Percentiles rank a stretch among this genome's conserved stretches.
Conservation (phyloP, 2,329 filamentous ascomycete genomes). For the Ophiostoma angusticollis region DNA sequence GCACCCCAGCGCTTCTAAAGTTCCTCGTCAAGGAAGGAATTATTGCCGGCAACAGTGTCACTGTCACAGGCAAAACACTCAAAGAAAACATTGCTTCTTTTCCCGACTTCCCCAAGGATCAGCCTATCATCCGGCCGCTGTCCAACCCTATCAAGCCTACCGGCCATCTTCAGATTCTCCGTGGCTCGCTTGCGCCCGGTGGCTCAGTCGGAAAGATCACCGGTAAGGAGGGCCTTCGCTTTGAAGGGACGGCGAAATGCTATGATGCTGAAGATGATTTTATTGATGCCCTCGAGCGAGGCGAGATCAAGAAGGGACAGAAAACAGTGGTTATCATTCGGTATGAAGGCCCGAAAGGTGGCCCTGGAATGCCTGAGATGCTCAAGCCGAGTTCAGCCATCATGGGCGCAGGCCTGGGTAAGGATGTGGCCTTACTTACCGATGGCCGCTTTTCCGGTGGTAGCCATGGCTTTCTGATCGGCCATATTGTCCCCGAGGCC, state of each 20-base stretch:
- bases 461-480: conserved; percentile 76
- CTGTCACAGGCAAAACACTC: conserved; percentile 80
- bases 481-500: conserved; percentile 78
- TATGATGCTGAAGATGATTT: conserved; percentile 77
- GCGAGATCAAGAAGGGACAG: conserved; percentile 70
- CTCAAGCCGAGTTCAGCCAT: conserved; percentile 84
- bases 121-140: conserved; percentile 70
- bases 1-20: conserved; percentile 77
- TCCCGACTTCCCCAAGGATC: conserved; percentile 60
- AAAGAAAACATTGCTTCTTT: conserved; percentile 72
- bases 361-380: conserved; percentile 91
- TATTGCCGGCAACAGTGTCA: conserved; percentile 66
- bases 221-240: conserved; percentile 78
- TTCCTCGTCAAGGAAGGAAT: conserved; percentile 73
- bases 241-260: conserved; percentile 67
- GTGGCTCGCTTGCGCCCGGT: conserved; percentile 71
- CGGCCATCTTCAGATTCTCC: conserved; percentile 80
- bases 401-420: conserved; percentile 76
- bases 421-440: conserved; percentile 62
- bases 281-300: conserved; percentile 61
- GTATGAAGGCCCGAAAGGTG: conserved; percentile 87
- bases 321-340: conserved; percentile 85
- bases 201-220: conserved; percentile 91
- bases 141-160: conserved; percentile 75
- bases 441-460: conserved; percentile 70